Base-by-base conservation (phyloP, 306 rosid genomes). In the Ormosia semicastrata region DNA sequence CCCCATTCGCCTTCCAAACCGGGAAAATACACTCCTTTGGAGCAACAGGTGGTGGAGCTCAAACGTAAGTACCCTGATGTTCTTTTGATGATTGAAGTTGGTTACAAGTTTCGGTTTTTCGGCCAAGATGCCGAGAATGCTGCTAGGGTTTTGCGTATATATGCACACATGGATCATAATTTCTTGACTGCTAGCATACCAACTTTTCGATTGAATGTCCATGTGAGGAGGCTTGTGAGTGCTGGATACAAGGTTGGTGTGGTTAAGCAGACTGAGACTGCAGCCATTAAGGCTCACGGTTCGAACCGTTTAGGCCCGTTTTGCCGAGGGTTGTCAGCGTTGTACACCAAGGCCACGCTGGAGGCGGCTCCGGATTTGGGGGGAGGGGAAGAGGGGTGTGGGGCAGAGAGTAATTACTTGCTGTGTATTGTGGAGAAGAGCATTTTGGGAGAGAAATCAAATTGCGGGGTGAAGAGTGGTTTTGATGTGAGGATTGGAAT, bases 171-270 rank as follows among this genome's bases (percentile, higher is more conserved):
- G 87, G 97, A 93, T 84, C 99, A 75, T 64, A 92, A 83, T 72
- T 95, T 95, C 64, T 79, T 93, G 83, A 93, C 98, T 13, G 97
- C 99, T 0, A 95, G 98, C 57, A 79, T 95, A 60, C 99, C 99
- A 10, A 87, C 97, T 44, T 85, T 95, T 85, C 89, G 99, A 78
- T 54, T 93, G 5, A 86, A 88, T 78, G 92, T 93, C 52, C 99
- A 95, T 72, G 98, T 93, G 69, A 92, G 99, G 88, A 89, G 98
- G 90, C 93, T 95, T 66, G 99, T 95, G 37, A 78, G 85, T 15
- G 97, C 93, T 1, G 99, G 99, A 50, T 91, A 87, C 53, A 93
- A 95, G 84, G 98, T 95, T 24, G 98, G 99, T 36, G 98, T 95
- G 39, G 92, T 95, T 34, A 92, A 87, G 90, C 99, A 95, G 91